A percentile compares a stretch with the other conserved stretches of the same genome.
phyloP scores from a whole-genome alignment of 192 early-diverging fungal species.

The Coemansia sp. region DNA sequence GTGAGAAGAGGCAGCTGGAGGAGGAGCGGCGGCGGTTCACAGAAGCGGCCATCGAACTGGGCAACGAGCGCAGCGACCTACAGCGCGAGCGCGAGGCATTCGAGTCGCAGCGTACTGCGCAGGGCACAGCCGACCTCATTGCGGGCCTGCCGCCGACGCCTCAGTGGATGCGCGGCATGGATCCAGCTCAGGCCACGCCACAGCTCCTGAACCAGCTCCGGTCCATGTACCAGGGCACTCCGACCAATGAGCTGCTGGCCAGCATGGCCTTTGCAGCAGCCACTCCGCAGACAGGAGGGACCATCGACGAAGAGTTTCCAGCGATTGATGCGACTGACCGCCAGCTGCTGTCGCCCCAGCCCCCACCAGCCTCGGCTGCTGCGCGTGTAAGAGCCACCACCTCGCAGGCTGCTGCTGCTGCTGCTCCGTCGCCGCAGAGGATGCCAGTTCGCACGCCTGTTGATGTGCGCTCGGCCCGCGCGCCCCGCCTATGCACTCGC shows the following conservation, averaged over 20 bases:
- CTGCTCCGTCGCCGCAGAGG: not conserved
- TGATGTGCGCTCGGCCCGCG: constrained; percentile 31
- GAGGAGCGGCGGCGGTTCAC: constrained; percentile 66
- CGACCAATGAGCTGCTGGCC: constrained; percentile 35
- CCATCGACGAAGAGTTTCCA: constrained; percentile 29
- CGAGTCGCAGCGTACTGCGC: constrained; percentile 5
- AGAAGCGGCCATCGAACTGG: constrained; percentile 67
- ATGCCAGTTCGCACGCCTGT: constrained; percentile 29
- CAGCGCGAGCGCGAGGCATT: constrained; percentile 36
- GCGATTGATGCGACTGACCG: not conserved
- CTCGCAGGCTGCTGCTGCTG: not conserved
- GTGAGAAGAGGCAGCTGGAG: constrained; percentile 57
- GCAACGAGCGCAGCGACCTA: constrained; percentile 59
- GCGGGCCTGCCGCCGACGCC: constrained; percentile 40
- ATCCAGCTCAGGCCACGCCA: constrained; percentile 35
- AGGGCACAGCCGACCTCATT: constrained; percentile 21
- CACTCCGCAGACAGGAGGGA: not conserved
- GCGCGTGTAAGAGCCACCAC: not conserved
- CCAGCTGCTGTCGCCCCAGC: not conserved
- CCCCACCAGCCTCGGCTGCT: not conserved
- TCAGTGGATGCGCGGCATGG: constrained; percentile 44
- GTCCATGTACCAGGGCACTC: constrained; percentile 26
- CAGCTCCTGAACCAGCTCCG: constrained; percentile 32
- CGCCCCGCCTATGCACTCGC: constrained; percentile 43
- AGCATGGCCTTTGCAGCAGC: constrained; percentile 16